phyloP scores from a whole-genome alignment of 371 early-diverging fungal species.

The Coemansia sp. region DNA sequence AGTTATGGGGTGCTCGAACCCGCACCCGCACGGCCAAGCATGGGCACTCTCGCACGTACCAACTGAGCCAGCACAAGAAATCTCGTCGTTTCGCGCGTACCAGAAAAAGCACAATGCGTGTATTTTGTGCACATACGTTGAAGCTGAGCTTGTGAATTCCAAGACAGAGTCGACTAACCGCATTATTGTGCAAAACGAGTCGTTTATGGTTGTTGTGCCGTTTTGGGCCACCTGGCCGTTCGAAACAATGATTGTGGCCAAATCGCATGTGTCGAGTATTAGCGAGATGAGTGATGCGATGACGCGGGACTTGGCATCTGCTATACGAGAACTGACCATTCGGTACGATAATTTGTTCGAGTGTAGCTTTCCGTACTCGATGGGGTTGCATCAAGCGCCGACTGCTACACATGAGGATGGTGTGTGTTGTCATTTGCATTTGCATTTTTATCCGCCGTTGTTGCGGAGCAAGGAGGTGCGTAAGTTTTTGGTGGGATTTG shows the following conservation, averaged over 20 bases:
- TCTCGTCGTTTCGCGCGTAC: conserved; percentile 60
- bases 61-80: conserved; percentile 70
- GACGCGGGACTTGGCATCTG: conserved; percentile 66
- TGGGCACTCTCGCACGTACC: conserved; percentile 89
- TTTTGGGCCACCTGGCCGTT: conserved; percentile 97
- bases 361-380: conserved; percentile 92
- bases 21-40: conserved; percentile 89
- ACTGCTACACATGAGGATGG: conserved; percentile 52
- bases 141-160: conserved; percentile 56
- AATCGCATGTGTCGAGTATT: conserved; percentile 62
- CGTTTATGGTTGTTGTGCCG: conserved; percentile 82
- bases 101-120: conserved; percentile 56
- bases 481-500: conserved; percentile 96
- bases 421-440: conserved; percentile 71
- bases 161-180: conserved; percentile 55
- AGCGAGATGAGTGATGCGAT: conserved; percentile 56
- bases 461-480: conserved; percentile 83
- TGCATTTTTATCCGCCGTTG: conserved; percentile 94
- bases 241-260: conserved; percentile 82
- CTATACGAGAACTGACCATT: conserved; percentile 69
- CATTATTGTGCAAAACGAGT: conserved; percentile 73
- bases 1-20: conserved; percentile 94
- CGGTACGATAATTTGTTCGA: conserved; percentile 91
- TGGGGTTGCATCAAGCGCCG: conserved; percentile 90
- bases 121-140: conserved; percentile 78